Percentiles rank a stretch among this genome's conserved stretches.
Evolutionary conservation across 1,284 basidiomycete species (phyloP).

Genomic region (Erythrobasidium hasegawianum): DNA sequence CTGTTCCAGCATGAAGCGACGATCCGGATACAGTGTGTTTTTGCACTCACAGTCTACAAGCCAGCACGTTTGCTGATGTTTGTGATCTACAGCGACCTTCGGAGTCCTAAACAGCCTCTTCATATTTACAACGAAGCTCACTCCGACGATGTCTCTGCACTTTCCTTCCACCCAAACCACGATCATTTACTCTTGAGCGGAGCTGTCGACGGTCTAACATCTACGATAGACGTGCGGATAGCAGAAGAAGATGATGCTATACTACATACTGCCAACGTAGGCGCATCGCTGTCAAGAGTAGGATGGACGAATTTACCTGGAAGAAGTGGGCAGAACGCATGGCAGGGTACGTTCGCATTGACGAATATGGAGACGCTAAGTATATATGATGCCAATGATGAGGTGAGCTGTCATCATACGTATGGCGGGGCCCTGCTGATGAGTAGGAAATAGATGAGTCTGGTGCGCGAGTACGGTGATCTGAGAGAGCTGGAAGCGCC

Average conservation of each 20-base stretch:
- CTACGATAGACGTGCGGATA: slow-evolving; percentile 51
- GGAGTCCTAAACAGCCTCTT: slow-evolving; percentile 47
- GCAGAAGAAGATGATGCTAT: slow-evolving; percentile 54
- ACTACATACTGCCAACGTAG: slow-evolving; percentile 43
- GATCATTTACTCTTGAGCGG: slow-evolving; percentile 51
- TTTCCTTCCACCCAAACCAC: slow-evolving; percentile 50
- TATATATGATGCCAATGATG: slow-evolving; percentile 40
- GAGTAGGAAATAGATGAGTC: neutral
- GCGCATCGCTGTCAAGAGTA: slow-evolving; percentile 37
- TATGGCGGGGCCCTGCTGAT: neutral
- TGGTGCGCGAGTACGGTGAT: slow-evolving; percentile 7
- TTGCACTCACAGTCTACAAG: no score
- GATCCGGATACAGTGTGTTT: slow-evolving; percentile 52
- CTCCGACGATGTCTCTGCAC: slow-evolving; percentile 54
- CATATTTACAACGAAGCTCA: slow-evolving; percentile 54
- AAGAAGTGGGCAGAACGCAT: neutral
- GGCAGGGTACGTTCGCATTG: slow-evolving; percentile 37
- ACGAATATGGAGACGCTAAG: slow-evolving; percentile 44
- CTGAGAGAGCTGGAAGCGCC: slow-evolving; percentile 4
- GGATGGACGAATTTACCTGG: slow-evolving; percentile 41
- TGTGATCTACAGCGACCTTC: slow-evolving; percentile 49
- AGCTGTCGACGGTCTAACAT: slow-evolving; percentile 53
- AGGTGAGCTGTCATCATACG: neutral
- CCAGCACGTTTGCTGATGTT: no score
- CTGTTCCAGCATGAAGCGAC: slow-evolving; percentile 52